Percentiles rank a stretch among this genome's conserved stretches.
Conservation (phyloP, 768 basidiomycete genomes). For the Galerina sulciceps region DNA sequence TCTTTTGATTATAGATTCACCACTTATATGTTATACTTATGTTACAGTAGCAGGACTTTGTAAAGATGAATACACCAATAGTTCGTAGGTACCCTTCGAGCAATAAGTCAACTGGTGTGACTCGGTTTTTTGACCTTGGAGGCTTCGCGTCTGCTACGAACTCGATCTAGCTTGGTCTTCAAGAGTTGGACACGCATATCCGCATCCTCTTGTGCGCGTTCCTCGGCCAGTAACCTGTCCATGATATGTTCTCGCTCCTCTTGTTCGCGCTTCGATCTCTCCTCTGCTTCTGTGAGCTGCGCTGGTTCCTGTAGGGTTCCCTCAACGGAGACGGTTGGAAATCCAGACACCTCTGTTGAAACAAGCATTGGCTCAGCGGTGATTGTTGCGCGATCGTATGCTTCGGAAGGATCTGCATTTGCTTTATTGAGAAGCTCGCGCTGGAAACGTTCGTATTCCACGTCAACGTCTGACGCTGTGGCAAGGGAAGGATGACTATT, state of each 20-base stretch:
- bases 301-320: slow-evolving; percentile 29
- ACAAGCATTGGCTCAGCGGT: slow-evolving; percentile 68
- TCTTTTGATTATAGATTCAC: too few species aligned
- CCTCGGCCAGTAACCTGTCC: slow-evolving; percentile 85
- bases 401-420: slow-evolving; percentile 44
- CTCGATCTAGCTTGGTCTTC: slow-evolving; percentile 66
- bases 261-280: slow-evolving; percentile 55
- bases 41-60: background rate
- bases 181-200: slow-evolving; percentile 72
- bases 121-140: slow-evolving; percentile 21
- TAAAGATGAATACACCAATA: too few species aligned
- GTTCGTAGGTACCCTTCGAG: too few species aligned
- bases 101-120: background rate
- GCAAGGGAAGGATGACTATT: slow-evolving; percentile 19
- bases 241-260: slow-evolving; percentile 85
- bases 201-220: slow-evolving; percentile 86
- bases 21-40: too few species aligned
- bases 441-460: slow-evolving; percentile 78
- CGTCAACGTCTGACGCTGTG: slow-evolving; percentile 51
- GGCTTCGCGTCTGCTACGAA: slow-evolving; percentile 45
- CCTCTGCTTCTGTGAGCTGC: slow-evolving; percentile 47
- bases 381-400: slow-evolving; percentile 73
- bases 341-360: slow-evolving; percentile 53
- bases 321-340: slow-evolving; percentile 35
- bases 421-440: slow-evolving; percentile 54